Evolutionary conservation across 2,329 filamentous ascomycete genomes (phyloP).

Genomic region (Phaeosphaeria sp.): DNA sequence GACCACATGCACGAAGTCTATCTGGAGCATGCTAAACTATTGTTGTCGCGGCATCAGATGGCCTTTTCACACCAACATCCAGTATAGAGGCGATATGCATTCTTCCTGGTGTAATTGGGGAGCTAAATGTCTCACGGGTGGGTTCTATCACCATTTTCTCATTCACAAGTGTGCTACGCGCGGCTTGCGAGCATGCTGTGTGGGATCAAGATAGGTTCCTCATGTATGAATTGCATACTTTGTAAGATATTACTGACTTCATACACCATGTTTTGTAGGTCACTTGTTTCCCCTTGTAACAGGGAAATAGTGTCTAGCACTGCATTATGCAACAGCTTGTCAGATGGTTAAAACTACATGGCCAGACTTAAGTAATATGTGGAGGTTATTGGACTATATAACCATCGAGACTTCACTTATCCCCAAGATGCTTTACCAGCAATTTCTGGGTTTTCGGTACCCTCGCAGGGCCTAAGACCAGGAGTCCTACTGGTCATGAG

Average conservation of each 20-base stretch:
- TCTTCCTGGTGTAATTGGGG: background rate
- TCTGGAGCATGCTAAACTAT: slow-evolving; percentile 14
- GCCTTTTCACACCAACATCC: background rate
- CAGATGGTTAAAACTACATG: slow-evolving; percentile 4
- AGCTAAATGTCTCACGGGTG: background rate
- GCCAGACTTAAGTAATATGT: slow-evolving; percentile 7
- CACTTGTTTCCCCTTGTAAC: background rate
- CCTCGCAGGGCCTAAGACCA: background rate
- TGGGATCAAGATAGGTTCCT: slow-evolving; percentile 10
- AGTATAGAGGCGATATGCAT: background rate
- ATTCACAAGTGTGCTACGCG: slow-evolving; percentile 12
- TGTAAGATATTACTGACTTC: no score
- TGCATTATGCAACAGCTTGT: slow-evolving; percentile 2
- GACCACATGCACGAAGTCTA: slow-evolving; percentile 15
- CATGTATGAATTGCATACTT: no score
- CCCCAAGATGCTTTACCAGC: slow-evolving; percentile 11
- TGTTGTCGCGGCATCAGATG: slow-evolving; percentile 5
- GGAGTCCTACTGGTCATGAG: background rate
- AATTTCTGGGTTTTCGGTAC: slow-evolving; percentile 7
- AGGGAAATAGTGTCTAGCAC: background rate
- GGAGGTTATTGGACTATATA: slow-evolving; percentile 12
- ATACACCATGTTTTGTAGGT: no score
- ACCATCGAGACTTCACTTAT: slow-evolving; percentile 10
- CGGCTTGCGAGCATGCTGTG: slow-evolving; percentile 4
- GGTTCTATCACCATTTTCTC: slow-evolving; percentile 2